Percentiles rank a stretch among this genome's conserved stretches.
phyloP scores from a whole-genome alignment of 2,329 filamentous ascomycete species.

The Huntiella abstrusa region DNA sequence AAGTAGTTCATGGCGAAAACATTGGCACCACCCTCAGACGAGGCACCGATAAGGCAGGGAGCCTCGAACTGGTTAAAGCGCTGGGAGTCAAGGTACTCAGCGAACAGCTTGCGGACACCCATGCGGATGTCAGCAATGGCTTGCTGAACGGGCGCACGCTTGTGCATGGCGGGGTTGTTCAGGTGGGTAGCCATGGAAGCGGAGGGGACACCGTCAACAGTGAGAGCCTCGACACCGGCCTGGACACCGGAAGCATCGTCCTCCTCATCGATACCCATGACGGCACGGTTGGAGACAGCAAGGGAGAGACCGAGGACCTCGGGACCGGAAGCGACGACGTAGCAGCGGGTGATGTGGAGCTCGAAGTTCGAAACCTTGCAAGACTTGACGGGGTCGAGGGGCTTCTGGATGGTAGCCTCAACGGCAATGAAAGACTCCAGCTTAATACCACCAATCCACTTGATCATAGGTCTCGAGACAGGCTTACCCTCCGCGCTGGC shows the following conservation, averaged over 20 bases:
- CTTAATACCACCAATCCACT: conserved; percentile 60
- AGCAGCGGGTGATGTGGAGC: conserved; percentile 75
- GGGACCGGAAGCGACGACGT: conserved; percentile 48
- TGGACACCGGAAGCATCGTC: conserved; percentile 20
- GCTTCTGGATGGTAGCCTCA: conserved; percentile 63
- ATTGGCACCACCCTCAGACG: conserved; percentile 81
- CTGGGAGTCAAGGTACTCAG: conserved; percentile 55
- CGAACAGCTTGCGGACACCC: conserved; percentile 51
- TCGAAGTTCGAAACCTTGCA: conserved; percentile 64
- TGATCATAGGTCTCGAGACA: conserved; percentile 79
- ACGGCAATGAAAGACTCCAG: conserved; percentile 69
- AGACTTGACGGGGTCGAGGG: conserved; percentile 74
- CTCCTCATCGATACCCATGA: conserved; percentile 41
- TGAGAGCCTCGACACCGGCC: conserved; percentile 24
- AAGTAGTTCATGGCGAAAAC: conserved; percentile 89
- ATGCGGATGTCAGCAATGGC: conserved; percentile 43
- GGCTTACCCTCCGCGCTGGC: conserved; percentile 51
- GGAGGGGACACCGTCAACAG: conserved; percentile 35
- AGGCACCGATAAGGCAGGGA: conserved; percentile 72
- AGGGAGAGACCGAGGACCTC: conserved; percentile 39
- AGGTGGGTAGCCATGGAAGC: conserved; percentile 71
- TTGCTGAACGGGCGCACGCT: conserved; percentile 78
- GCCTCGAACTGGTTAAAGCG: conserved; percentile 75
- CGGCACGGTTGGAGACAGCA: conserved; percentile 32
- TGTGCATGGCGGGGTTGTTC: conserved; percentile 83